Evolutionary conservation across 225 moss, liverwort and hornwort genomes (phyloP), one percentile per base, ranked within the genome.

Genomic region (Asterella californica): DNA sequence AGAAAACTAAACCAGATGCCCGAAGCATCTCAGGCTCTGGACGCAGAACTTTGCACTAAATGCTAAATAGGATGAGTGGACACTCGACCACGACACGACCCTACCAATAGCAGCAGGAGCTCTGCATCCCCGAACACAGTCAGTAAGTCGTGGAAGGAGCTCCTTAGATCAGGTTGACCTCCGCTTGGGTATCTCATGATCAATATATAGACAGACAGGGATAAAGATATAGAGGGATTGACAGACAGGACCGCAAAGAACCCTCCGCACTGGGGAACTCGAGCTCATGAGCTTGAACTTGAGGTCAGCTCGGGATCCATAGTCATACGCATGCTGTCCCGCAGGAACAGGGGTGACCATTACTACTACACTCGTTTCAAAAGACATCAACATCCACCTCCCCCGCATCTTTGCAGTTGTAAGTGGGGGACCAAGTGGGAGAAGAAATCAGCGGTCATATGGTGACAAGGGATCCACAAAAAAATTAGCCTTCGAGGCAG

Each of bases 401-500:
- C 75, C 1, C 59, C 59, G 10, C 59, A 34, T 30, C 75, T 52
- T 27, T 19, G 50, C 36, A 54, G 33, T 36, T 54, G 59, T 25
- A 75, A 59, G 59, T 32, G 75, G 34, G 57, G 75, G 37, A 75
- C 22, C 19, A 54, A 47, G 38, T 77, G 50, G 70, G 37, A 21
- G 64, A 78, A 53, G 71, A 63, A 53, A 47, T 34, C 45, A 50
- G 86, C 76, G 81, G 78, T 78, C 86, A 79, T 75, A 83, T 83
- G 84, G 79, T 84, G 81, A 75, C 70, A 73, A 83, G 19, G 76
- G 30, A 49, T 77, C 76, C 55, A 30, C 72, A 70, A 64, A 82
- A 74, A 65, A 77, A 82, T 48, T 88, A 83, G 85, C 83, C 88
- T 88, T 67, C 36, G 80, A 73, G 88, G 88, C 86, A 84, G 84